Base-by-base conservation (phyloP, 176 grass and related monocot species). In the Secale cereale region DNA sequence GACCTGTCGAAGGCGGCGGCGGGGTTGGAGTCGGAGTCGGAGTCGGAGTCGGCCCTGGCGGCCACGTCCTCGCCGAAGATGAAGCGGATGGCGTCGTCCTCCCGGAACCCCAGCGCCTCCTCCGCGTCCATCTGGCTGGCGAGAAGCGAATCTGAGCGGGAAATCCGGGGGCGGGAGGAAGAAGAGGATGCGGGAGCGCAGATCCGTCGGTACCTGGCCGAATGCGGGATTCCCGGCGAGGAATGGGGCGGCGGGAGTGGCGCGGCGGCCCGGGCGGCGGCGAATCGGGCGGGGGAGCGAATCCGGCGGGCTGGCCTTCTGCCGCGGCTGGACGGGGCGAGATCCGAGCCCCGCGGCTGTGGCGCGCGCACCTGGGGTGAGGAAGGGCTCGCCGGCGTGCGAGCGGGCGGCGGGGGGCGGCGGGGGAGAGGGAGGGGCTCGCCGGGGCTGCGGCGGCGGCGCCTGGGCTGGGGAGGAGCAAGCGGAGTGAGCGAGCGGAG, bases 51-150 rank as follows among this genome's bases (percentile, higher is more conserved):
- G 23, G 46, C 75, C 30, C 87, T 85, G 63, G 57, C 43, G 2
- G 85, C 25, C 20, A 95, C 80, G 59, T 88, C 89, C 74, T 95
- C 91, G 62, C 93, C 96, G 81, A 98, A 93, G 83, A 98, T 82
- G 87, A 92, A 78, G 30, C 87, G 37, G 91, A 92, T 84, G 63
- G 85, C 85, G 59, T 87, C 86, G 70, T 87, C 88, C 82, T 94
- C 91, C 78, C 85, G 82, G 78, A 92, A 90, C 23, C 81, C 84
- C 4, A 86, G 80, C 80, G 61, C 12, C 0, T 74, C 79, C 43
- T 77, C 46, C 36, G 30, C 59, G 50, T 39, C 57, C 81, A 57
- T 57, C 65, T 19, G 1, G 41, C 11, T 0, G 1, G 1, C 28
- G 10, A 41, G 23, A 46, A 68, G 59, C 16, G 60, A 50, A 20